Evolutionary conservation across 2,329 filamentous ascomycete species (phyloP), one percentile per base, ranked within the genome.

Genomic region (Talaromyces piceae): DNA sequence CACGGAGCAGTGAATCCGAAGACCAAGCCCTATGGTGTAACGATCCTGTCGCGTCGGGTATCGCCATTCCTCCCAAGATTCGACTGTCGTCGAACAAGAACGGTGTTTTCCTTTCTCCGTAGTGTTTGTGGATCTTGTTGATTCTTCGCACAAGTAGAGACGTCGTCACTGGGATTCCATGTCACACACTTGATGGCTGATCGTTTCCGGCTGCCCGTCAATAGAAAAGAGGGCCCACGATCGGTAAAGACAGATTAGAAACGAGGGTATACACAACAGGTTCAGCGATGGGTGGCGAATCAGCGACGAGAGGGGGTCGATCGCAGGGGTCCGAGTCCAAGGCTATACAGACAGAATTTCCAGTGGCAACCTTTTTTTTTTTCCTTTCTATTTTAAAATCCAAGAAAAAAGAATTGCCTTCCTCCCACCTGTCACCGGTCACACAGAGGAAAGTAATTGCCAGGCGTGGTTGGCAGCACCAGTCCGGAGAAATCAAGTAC

Each of bases 1-100:
- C 64, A 58, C 72, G 70, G 45, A 65, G 67, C 56, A 79, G 64
- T 53, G 75, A 63, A 45, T 61, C 63, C 47, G 69, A 69, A 54
- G 73, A 71, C 50, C 69, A 23, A 23, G 45, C 27, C 45, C 25
- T 45, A 20, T 54, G 48, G 39, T 41, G 52, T 49, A 46, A 50
- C 22, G 45, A 20, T 25, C 39, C 11, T 66, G 37, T 67, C 33
- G 49, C 41, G 26, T 23, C 23, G 8, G 26, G 23, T 22, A 23
- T 25, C 41, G 46, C 50, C 50, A 50, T 56, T 46, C 51, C 51
- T 54, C 41, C 44, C 26, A 31, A 13, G 51, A 53, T 45, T 51
- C 50, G n/a, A n/a, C 28, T 45, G 13, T 49, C 45, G n/a, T 37
- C 12, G 33, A 37, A 8, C 16, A n/a, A n/a, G n/a, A n/a, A n/a